Percentiles rank a stretch among this genome's conserved stretches.
These are phyloP conservation scores for Pichia thaimueangensis DNA, from an alignment of 805 yeast genomes.

Conservation along the genomic window DNA sequence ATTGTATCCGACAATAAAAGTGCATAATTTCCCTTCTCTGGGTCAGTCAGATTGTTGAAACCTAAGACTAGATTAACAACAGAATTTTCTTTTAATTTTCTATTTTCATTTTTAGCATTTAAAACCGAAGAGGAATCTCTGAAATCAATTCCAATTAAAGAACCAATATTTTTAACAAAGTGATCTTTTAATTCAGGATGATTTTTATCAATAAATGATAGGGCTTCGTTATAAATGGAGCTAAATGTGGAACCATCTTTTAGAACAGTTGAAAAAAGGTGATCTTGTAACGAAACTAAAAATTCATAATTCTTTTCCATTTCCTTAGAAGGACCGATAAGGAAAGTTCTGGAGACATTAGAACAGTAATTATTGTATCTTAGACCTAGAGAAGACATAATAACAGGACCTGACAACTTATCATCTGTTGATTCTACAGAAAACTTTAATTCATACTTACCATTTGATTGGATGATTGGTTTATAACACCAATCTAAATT, in stretches of 20 bases:
- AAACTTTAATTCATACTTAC: conserved; percentile 74
- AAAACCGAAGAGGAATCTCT: conserved; percentile 72
- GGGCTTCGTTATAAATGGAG: conserved; percentile 57
- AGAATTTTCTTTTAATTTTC: conserved; percentile 63
- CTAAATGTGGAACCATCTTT: conserved; percentile 66
- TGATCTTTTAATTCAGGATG: conserved; percentile 58
- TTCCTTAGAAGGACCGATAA: conserved; percentile 80
- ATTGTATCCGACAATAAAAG: conserved; percentile 77
- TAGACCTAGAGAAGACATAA: conserved; percentile 76
- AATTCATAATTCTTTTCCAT: conserved; percentile 77
- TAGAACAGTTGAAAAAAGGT: conserved; percentile 50
- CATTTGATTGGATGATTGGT: conserved; percentile 87
- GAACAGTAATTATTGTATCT: conserved; percentile 88
- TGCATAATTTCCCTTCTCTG: conserved; percentile 56
- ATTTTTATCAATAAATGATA: conserved; percentile 52
- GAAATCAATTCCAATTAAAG: conserved; percentile 84
- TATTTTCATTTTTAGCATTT: conserved; percentile 58
- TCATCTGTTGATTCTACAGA: conserved; percentile 70
- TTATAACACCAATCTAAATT: conserved; percentile 89
- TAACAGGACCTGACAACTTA: conserved; percentile 68
- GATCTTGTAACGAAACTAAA: conserved; percentile 60
- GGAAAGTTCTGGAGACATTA: conserved; percentile 77
- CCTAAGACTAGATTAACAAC: conserved; percentile 74
- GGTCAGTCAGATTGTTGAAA: conserved; percentile 52
- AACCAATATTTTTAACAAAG: conserved; percentile 78